Evolutionary conservation across 2,329 filamentous ascomycete species (phyloP).

Genomic region (Lasiodiplodia gonubiensis): DNA sequence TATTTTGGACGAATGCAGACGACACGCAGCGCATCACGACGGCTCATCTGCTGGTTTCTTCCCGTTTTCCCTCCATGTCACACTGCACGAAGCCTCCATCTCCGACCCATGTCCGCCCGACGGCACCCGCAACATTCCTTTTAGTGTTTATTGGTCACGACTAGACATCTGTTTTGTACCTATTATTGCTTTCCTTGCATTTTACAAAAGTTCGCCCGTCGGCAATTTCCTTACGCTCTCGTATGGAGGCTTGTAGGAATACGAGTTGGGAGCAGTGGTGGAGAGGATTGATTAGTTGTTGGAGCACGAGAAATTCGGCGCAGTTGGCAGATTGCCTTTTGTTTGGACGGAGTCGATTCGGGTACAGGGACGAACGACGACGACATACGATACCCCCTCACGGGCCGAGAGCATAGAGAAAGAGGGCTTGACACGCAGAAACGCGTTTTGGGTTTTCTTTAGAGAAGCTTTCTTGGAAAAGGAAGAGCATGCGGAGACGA

Average conservation of each 20-base stretch:
- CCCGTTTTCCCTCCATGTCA: slow-evolving; percentile 13
- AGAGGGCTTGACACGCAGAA: slow-evolving; percentile 26
- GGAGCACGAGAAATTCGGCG: slow-evolving; percentile 12
- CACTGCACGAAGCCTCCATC: slow-evolving; percentile 13
- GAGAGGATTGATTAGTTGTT: slow-evolving; percentile 3
- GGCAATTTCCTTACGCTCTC: slow-evolving; percentile 25
- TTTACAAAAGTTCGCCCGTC: slow-evolving; percentile 27
- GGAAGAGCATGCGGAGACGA: slow-evolving; percentile 24
- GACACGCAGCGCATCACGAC: slow-evolving; percentile 27
- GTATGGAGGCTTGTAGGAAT: slow-evolving; percentile 15
- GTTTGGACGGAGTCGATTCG: slow-evolving; percentile 25
- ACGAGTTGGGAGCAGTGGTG: slow-evolving; percentile 21
- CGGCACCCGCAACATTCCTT: slow-evolving; percentile 17
- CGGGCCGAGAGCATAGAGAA: slow-evolving; percentile 22
- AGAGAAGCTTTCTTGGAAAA: slow-evolving; percentile 17
- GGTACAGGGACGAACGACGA: slow-evolving; percentile 20
- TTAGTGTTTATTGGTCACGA: slow-evolving; percentile 24
- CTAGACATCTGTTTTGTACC: slow-evolving; percentile 22
- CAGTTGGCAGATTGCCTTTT: slow-evolving; percentile 18
- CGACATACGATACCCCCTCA: slow-evolving; percentile 21
- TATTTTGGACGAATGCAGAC: slow-evolving; percentile 24
- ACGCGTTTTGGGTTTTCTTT: slow-evolving; percentile 20
- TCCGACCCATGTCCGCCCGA: slow-evolving; percentile 24
- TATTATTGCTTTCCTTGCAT: slow-evolving; percentile 19
- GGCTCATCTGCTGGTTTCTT: slow-evolving; percentile 20